phyloP scores from a whole-genome alignment of 768 basidiomycete species.

The Vararia minispora region DNA sequence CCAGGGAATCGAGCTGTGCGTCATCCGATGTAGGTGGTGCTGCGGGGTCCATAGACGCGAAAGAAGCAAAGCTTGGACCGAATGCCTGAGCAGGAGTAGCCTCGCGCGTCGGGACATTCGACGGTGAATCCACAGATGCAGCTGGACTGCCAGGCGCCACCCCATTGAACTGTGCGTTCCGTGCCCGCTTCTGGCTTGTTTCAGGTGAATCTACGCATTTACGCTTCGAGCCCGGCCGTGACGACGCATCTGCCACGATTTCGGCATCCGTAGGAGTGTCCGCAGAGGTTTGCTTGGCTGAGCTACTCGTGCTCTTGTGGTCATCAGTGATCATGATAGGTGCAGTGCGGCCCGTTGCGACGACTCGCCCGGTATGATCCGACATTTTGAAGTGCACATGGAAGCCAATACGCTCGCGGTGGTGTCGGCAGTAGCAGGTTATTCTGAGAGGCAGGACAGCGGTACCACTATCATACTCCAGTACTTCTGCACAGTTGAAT shows the following conservation, averaged over 20 bases:
- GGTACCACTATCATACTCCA: constrained; percentile 83
- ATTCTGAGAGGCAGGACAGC: constrained; percentile 88
- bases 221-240: no score
- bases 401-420: constrained; percentile 94
- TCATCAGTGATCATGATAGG: constrained; percentile 99
- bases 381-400: constrained; percentile 81
- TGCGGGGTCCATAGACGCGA: no score
- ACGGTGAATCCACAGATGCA: no score
- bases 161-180: no score
- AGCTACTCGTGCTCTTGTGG: constrained; percentile 67
- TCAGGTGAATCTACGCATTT: no score
- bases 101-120: no score
- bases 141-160: no score
- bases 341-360: constrained; percentile 72
- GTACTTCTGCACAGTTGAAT: constrained; percentile 86
- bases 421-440: constrained; percentile 97
- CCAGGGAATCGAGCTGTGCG: no score
- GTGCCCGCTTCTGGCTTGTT: no score
- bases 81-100: no score
- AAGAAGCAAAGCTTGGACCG: no score
- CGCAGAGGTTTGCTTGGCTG: constrained; percentile 15
- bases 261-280: constrained; percentile 8
- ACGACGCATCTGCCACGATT: constrained; percentile 9
- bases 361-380: constrained; percentile 65
- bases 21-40: no score